Conservation (phyloP, 208 protist species). For the Trypanosoma avium region DNA sequence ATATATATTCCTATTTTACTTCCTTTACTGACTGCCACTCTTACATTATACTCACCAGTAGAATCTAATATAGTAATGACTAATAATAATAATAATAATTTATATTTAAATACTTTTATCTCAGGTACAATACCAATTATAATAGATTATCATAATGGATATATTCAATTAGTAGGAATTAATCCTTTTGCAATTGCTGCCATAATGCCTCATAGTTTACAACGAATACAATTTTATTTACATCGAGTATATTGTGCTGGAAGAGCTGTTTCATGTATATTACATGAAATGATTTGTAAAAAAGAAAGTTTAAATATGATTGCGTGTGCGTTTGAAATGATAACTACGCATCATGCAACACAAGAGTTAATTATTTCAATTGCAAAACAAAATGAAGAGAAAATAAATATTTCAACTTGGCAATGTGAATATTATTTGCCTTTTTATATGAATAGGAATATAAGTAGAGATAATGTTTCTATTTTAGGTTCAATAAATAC, state of each 20-base stretch:
- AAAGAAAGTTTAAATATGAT: conserved; percentile 17
- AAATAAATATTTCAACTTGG: background rate
- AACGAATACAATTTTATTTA: conserved; percentile 32
- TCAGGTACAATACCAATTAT: conserved; percentile 26
- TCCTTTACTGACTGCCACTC: conserved; percentile 20
- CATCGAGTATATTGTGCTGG: conserved; percentile 32
- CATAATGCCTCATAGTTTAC: conserved; percentile 6
- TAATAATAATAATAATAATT: background rate
- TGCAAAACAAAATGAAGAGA: background rate
- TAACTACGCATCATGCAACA: conserved; percentile 16
- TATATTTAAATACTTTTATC: conserved; percentile 19
- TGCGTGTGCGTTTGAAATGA: conserved; percentile 8
- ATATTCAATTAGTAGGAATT: conserved; percentile 20
- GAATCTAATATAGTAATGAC: background rate
- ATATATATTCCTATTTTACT: background rate
- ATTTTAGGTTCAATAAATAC: conserved; percentile 8
- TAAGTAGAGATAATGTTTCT: background rate
- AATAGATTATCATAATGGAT: conserved; percentile 14
- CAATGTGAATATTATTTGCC: background rate
- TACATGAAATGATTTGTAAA: conserved; percentile 24
- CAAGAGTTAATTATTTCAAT: conserved; percentile 6
- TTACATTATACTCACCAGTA: conserved; percentile 10
- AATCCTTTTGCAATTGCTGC: conserved; percentile 40
- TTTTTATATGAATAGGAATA: too few species aligned
- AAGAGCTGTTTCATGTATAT: conserved; percentile 24